Evolutionary conservation across 257 asterid species (phyloP), one percentile per base, ranked within the genome.

Genomic region (Oldenlandia corymbosa): DNA sequence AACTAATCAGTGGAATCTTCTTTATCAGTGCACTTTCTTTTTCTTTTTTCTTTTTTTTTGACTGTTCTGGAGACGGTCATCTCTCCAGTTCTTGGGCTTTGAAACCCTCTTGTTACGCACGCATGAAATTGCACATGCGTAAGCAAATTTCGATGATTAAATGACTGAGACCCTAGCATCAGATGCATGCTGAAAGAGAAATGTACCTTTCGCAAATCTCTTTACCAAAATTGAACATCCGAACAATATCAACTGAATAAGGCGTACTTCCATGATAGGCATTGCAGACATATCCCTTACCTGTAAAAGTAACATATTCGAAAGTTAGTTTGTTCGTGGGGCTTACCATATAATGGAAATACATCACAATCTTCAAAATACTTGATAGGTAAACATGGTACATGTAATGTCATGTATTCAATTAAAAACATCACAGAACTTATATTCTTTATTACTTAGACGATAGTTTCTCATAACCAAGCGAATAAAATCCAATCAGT

Each of bases 281-380:
- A 78, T 87, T 89, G 80, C 99, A 93, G 39, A 85, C 88, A 74
- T 81, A 89, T 54, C 99, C 99, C 70, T 77, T 81, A 73, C 99
- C 99, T 92, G 76, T 20, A 70, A 60, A 42, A 58, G 43, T 21
- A 48, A 48, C 58, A 52, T 32, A n/a, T 46, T n/a, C 49, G 30
- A 60, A 32, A 54, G 23, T 60, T 20, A 27, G 49, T 17, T 60
- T 42, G 37, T 6, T 23, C 21, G 26, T 14, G 7, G 41, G 53
- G 53, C 9, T 17, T 24, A 16, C 18, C 39, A 31, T 31, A 26
- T 31, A 56, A 9, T 32, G 21, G 23, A 0, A 8, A 31, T 8
- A 54, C 20, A 54, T 28, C 10, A 27, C 20, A 27, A 41, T 26
- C 13, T 23, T 36, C 31, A 60, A 32, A 51, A 23, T 16, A 17